These are phyloP conservation scores for Daldinia sp. DNA, from an alignment of 2,329 filamentous ascomycete species.

Conservation along the genomic window DNA sequence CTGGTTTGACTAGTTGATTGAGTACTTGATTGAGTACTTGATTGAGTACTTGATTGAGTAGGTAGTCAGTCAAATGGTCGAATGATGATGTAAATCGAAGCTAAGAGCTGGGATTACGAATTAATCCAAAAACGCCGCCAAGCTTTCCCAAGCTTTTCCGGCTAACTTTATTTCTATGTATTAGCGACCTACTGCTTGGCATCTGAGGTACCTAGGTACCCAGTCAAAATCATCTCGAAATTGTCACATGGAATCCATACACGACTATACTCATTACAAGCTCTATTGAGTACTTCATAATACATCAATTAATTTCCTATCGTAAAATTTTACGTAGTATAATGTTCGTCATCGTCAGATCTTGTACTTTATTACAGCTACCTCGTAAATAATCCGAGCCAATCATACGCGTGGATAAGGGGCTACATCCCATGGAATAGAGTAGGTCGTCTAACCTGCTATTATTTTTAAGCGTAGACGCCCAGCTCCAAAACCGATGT, in stretches of 20 bases:
- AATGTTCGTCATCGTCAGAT: not conserved
- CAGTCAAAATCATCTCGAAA: not conserved
- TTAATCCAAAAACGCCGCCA: slow-evolving; percentile 3
- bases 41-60: not conserved
- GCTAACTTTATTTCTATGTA: not conserved
- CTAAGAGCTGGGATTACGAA: slow-evolving; percentile 6
- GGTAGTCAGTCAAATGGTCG: too few species aligned
- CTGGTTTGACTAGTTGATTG: not conserved
- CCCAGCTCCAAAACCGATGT: too few species aligned
- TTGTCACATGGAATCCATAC: not conserved
- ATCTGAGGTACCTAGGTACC: too few species aligned
- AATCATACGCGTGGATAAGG: not conserved
- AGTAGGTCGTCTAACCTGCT: not conserved
- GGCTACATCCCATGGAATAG: slow-evolving; percentile 5
- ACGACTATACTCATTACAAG: too few species aligned
- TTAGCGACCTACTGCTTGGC: too few species aligned
- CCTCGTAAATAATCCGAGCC: not conserved
- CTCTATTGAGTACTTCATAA: slow-evolving; percentile 7
- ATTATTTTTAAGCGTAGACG: not conserved
- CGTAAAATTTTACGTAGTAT: not conserved
- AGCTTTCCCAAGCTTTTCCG: slow-evolving; percentile 4
- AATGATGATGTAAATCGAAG: slow-evolving; percentile 2
- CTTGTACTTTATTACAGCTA: not conserved
- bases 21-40: not conserved
- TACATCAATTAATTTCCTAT: not conserved